Conservation (phyloP, 1,139 yeast genomes). For the Insectozyma bohioensis region DNA sequence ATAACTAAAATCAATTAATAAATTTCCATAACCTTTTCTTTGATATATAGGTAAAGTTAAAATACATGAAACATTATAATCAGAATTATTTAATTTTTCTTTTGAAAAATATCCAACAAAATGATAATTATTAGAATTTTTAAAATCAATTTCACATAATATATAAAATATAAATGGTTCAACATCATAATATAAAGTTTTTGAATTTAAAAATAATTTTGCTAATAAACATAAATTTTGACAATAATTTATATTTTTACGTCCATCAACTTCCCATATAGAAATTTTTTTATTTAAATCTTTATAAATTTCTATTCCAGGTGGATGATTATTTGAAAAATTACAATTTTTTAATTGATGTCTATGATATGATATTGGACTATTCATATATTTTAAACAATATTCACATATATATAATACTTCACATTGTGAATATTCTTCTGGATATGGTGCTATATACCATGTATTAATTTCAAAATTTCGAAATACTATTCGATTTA, state of each 20-base stretch:
- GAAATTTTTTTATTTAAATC: conserved; percentile 52
- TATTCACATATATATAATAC: conserved; percentile 78
- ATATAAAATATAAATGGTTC: conserved; percentile 92
- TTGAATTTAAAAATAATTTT: conserved; percentile 83
- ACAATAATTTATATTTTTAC: conserved; percentile 78
- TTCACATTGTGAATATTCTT: conserved; percentile 66
- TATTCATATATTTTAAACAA: conserved; percentile 79
- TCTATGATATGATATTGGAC: conserved; percentile 65
- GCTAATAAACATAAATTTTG: conserved; percentile 89
- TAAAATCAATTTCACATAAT: conserved; percentile 65
- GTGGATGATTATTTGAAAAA: conserved; percentile 62
- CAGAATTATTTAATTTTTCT: conserved; percentile 73
- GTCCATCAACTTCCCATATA: conserved; percentile 91
- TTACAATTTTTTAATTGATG: conserved; percentile 72
- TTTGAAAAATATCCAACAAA: conserved; percentile 94
- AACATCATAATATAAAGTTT: conserved; percentile 89
- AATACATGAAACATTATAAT: conserved; percentile 86
- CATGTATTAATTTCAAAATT: conserved; percentile 80
- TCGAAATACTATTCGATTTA: conserved; percentile 63
- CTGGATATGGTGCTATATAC: conserved; percentile 94
- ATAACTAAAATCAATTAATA: conserved; percentile 87
- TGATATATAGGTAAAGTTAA: conserved; percentile 87
- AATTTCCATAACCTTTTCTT: conserved; percentile 84
- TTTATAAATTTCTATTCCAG: conserved; percentile 88
- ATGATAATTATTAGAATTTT: conserved; percentile 54